These are phyloP conservation scores for Pterocarpus macrocarpus DNA, from an alignment of 306 rosid species.

Conservation along the genomic window DNA sequence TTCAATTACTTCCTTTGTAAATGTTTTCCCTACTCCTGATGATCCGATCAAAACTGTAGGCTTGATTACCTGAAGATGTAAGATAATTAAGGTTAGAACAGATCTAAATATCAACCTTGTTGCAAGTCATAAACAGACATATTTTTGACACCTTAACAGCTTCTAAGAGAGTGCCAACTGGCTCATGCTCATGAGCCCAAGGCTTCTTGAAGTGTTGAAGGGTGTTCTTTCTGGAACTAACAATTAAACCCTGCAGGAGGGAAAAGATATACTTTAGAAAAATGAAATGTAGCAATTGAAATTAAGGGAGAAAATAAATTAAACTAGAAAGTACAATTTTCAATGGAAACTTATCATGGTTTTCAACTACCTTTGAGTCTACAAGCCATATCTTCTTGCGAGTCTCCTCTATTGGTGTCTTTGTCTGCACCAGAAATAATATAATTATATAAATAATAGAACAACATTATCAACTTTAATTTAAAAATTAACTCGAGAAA, in stretches of 20 bases:
- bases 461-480: background rate
- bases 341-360: background rate
- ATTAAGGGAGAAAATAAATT: background rate
- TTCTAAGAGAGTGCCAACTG: background rate
- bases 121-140: background rate
- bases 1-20: conserved; percentile 81
- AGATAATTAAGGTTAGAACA: background rate
- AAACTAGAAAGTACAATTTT: background rate
- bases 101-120: background rate
- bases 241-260: background rate
- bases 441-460: background rate
- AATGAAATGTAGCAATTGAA: background rate
- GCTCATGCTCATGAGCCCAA: conserved; percentile 12
- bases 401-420: conserved; percentile 1
- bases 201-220: conserved; percentile 14
- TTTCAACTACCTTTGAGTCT: conserved; percentile 1
- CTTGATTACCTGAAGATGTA: conserved; percentile 64
- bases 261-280: background rate
- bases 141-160: conserved; percentile 1
- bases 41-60: conserved; percentile 87
- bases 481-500: background rate
- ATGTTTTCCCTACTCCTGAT: conserved; percentile 80
- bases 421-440: background rate
- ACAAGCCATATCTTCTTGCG: conserved; percentile 11
- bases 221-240: background rate